These are phyloP conservation scores for Candida tammaniensis DNA, from an alignment of 805 yeast genomes.

Conservation along the genomic window DNA sequence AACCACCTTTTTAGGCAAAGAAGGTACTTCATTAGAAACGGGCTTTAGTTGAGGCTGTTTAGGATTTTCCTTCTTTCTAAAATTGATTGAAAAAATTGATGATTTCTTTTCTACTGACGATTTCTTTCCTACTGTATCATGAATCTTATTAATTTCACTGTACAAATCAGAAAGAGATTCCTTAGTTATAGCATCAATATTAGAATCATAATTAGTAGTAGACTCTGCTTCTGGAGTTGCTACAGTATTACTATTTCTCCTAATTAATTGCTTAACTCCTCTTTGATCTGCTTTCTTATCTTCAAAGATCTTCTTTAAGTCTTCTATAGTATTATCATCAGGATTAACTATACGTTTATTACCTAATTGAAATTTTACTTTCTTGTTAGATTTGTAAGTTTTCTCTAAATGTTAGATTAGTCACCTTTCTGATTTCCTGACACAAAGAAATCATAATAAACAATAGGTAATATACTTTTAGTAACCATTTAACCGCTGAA, in stretches of 20 bases:
- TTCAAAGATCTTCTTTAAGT: constrained; percentile 15
- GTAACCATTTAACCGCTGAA: too few species aligned
- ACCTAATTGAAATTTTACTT: constrained; percentile 9
- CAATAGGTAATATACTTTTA: neutral
- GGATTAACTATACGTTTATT: constrained; percentile 9
- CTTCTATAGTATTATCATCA: constrained; percentile 13
- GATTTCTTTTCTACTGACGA: constrained; percentile 5
- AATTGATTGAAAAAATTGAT: constrained; percentile 1
- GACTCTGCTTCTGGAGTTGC: constrained; percentile 2
- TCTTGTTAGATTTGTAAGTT: constrained; percentile 1
- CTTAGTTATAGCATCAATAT: constrained; percentile 1
- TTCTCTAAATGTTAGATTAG: constrained; percentile 2
- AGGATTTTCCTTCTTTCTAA: neutral
- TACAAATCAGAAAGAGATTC: constrained; percentile 5
- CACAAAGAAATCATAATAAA: too few species aligned
- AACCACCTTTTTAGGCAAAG: too few species aligned
- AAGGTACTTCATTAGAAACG: too few species aligned
- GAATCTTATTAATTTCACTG: constrained; percentile 11
- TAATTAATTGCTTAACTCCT: neutral
- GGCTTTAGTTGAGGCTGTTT: too few species aligned
- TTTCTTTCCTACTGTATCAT: constrained; percentile 4
- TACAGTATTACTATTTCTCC: neutral
- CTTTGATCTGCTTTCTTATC: constrained; percentile 2
- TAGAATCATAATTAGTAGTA: constrained; percentile 1
- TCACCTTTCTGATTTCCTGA: too few species aligned